phyloP scores from a whole-genome alignment of 1,139 yeast species.

The Yarrowia galli region DNA sequence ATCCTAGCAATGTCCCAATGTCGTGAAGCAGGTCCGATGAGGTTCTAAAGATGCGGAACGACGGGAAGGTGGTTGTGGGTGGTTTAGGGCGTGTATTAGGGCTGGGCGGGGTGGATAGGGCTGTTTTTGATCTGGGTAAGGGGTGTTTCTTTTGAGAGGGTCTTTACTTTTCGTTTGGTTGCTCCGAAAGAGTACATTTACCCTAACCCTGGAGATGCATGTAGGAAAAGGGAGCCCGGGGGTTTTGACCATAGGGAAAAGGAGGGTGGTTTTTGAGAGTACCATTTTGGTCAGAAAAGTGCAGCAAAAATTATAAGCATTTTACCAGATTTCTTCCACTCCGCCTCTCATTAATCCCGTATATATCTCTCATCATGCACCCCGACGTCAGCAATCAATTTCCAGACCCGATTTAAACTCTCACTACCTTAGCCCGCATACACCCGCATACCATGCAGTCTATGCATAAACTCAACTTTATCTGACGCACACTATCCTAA shows the following conservation, averaged over 20 bases:
- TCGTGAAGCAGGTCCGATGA: slow-evolving; percentile 23
- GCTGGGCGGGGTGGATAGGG: too few species aligned
- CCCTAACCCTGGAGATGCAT: slow-evolving; percentile 29
- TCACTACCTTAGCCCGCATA: too few species aligned
- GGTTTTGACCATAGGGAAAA: neutral
- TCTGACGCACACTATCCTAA: neutral
- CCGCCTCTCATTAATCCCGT: too few species aligned
- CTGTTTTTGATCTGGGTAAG: too few species aligned
- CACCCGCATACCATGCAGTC: neutral
- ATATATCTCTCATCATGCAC: neutral
- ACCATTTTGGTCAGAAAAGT: neutral
- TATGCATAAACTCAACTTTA: slow-evolving; percentile 8
- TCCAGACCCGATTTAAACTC: too few species aligned
- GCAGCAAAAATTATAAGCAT: neutral
- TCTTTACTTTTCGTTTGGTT: slow-evolving; percentile 9
- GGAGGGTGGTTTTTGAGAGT: too few species aligned
- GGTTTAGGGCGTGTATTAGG: too few species aligned
- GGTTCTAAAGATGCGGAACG: neutral
- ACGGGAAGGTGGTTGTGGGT: too few species aligned
- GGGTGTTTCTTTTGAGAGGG: too few species aligned
- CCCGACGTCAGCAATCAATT: slow-evolving; percentile 13
- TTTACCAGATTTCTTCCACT: neutral
- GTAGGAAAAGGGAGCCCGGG: neutral
- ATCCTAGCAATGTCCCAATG: slow-evolving; percentile 19
- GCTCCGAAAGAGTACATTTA: slow-evolving; percentile 22